These are phyloP conservation scores for Telfairia occidentalis DNA, from an alignment of 331 rosid genomes.

Conservation along the genomic window DNA sequence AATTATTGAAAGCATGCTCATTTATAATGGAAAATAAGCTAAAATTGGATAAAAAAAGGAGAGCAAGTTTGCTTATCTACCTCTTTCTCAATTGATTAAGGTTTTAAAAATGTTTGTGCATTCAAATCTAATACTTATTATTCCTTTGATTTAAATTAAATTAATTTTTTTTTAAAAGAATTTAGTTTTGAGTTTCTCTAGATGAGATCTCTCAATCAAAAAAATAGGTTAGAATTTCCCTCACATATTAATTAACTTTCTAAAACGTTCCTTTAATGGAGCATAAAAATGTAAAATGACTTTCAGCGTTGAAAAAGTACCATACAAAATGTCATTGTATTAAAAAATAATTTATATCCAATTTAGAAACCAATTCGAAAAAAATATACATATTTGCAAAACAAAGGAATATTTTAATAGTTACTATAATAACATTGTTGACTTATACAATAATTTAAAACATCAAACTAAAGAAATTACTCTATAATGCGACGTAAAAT, in stretches of 20 bases:
- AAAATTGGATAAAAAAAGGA: background rate
- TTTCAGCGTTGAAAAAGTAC: too few relatives aligned
- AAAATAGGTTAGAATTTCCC: background rate
- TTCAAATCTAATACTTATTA: background rate
- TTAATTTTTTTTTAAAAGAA: background rate
- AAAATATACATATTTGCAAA: too few relatives aligned
- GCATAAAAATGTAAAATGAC: too few relatives aligned
- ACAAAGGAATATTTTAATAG: too few relatives aligned
- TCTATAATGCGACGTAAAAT: too few relatives aligned
- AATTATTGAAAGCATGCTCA: conserved; percentile 6
- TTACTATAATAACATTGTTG: too few relatives aligned
- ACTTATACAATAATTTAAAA: too few relatives aligned
- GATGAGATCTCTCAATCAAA: background rate
- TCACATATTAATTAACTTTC: background rate
- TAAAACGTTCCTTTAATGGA: too few relatives aligned
- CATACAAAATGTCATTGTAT: too few relatives aligned
- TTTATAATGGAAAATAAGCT: background rate
- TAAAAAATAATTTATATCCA: too few relatives aligned
- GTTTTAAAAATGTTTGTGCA: background rate
- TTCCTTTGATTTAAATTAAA: background rate
- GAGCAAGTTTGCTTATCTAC: background rate
- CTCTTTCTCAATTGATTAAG: background rate
- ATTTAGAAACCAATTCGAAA: too few relatives aligned
- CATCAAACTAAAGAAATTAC: too few relatives aligned
- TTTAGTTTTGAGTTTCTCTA: background rate